Base-by-base conservation (phyloP, 2,329 filamentous ascomycete species). In the Fusarium sulawesiense region DNA sequence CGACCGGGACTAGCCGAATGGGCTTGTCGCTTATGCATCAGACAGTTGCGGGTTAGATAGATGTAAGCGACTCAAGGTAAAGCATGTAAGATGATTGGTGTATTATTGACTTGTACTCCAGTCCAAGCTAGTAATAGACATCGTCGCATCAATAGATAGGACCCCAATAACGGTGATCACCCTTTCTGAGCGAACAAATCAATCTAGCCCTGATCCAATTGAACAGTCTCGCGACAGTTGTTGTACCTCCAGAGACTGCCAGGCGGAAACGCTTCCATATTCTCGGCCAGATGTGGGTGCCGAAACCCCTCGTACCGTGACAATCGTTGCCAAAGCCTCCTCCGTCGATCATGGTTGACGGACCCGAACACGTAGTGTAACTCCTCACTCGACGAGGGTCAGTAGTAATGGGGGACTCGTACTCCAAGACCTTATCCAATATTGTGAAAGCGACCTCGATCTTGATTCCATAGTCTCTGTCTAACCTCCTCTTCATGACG, bases 191-290 rank as follows among this genome's bases (percentile, higher is more conserved):
- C 9, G 32, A 37, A 9, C 5, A 37, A 5, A 11, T 4, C 32
- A 3, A 37, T n/a, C 16, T 37, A 6, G 9, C 16, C 1, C 5
- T 3, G 32, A 37, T 37, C 32, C 32, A 37, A 11, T 37, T 37
- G 16, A 37, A n/a, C 5, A 37, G 4, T 6, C 0, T 37, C 1
- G 16, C 32, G 16, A 37, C 9, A 1, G 1, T 1, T n/a, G 32
- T 37, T 11, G 32, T 37, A 2, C 32, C 16, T 4, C 32, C 16
- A 3, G 16, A 37, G 32, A 37, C 5, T n/a, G 16, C 32, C 32
- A 37, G 9, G 5, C 32, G 0, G 3, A 37, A 0, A n/a, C 32
- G 32, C 32, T n/a, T 37, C 32, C 32, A 37, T 2, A 37, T 10
- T n/a, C 9, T 10, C 16, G 11, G 32, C 16, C 32, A 10, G 5